phyloP scores from a whole-genome alignment of 169 alveolate genomes.

The Besnoitia besnoiti region DNA sequence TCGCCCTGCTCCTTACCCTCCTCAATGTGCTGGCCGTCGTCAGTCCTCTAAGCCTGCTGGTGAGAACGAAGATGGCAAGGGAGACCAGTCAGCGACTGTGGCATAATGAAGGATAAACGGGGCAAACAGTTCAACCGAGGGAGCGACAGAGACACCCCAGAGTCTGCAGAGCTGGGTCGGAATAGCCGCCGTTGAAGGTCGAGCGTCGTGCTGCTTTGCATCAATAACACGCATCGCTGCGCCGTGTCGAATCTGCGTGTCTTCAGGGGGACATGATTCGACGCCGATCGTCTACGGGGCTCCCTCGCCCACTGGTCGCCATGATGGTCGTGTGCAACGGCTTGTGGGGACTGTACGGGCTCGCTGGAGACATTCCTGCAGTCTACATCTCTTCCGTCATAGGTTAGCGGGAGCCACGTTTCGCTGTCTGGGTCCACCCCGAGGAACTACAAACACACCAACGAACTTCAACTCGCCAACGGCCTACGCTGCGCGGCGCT shows the following conservation, averaged over 20 bases:
- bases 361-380: background rate
- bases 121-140: too few species aligned
- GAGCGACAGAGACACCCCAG: too few species aligned
- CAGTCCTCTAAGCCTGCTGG: background rate
- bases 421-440: background rate
- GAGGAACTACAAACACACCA: too few species aligned
- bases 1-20: background rate
- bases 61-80: too few species aligned
- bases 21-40: background rate
- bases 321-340: conserved; percentile 11
- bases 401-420: background rate
- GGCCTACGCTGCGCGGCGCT: background rate
- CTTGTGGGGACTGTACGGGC: conserved; percentile 17
- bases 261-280: background rate
- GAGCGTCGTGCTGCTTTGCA: too few species aligned
- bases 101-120: too few species aligned
- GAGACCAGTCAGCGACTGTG: too few species aligned
- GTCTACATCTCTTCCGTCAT: background rate
- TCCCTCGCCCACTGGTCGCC: background rate
- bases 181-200: too few species aligned
- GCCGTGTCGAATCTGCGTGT: too few species aligned
- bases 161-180: too few species aligned
- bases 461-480: too few species aligned
- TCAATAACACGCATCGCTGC: too few species aligned
- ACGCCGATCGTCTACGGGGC: background rate